These are phyloP conservation scores for Neopestalotiopsis sp. DNA, from an alignment of 2,329 filamentous ascomycete genomes.

Conservation along the genomic window DNA sequence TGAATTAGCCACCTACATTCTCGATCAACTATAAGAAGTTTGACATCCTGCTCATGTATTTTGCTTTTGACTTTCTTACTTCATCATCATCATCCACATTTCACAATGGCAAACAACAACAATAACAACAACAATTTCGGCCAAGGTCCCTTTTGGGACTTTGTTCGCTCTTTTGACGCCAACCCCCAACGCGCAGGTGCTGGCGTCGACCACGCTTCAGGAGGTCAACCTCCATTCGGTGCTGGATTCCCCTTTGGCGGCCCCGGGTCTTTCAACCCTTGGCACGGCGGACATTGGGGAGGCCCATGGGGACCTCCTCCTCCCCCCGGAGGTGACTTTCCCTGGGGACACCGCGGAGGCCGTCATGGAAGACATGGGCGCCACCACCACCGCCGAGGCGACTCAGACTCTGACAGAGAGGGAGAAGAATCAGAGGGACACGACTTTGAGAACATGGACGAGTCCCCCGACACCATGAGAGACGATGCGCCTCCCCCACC, in stretches of 20 bases:
- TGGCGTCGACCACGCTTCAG: conserved; percentile 44
- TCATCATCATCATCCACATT: conserved; percentile 12
- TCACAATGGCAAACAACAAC: conserved; percentile 26
- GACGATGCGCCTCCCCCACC: conserved; percentile 22
- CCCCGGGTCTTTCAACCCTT: conserved; percentile 25
- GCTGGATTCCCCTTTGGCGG: conserved; percentile 41
- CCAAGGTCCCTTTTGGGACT: conserved; percentile 37
- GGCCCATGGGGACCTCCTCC: conserved; percentile 23
- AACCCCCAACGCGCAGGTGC: conserved; percentile 35
- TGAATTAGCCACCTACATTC: not conserved
- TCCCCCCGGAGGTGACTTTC: conserved; percentile 21
- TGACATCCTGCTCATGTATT: not conserved
- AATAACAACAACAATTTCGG: conserved; percentile 25
- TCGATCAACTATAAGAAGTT: conserved; percentile 16
- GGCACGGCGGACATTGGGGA: conserved; percentile 21
- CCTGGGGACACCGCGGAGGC: conserved; percentile 23
- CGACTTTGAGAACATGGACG: conserved; percentile 38
- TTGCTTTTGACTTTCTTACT: not conserved
- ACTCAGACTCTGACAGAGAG: conserved; percentile 31
- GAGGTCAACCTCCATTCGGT: conserved; percentile 30
- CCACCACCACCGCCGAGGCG: conserved; percentile 31
- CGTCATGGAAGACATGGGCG: conserved; percentile 27
- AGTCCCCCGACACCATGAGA: conserved; percentile 39
- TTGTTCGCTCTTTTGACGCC: conserved; percentile 41
- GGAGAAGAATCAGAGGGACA: conserved; percentile 28